Base-by-base conservation (phyloP, 2,329 filamentous ascomycete genomes). In the Graphium sp. region DNA sequence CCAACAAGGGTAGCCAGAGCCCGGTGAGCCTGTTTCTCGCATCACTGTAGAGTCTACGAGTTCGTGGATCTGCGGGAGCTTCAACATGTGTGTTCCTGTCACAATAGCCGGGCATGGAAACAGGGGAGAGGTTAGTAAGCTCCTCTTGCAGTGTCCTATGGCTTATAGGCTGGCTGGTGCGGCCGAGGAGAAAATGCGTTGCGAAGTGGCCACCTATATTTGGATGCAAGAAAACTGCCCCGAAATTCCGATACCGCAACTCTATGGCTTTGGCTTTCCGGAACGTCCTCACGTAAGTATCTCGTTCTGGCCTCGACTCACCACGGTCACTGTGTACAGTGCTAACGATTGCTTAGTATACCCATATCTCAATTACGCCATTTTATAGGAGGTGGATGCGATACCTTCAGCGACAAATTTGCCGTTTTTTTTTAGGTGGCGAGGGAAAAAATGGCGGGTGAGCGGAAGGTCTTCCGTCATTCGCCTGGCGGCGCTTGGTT, bases 181-280 rank as follows among this genome's bases (percentile, higher is more conserved):
- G 2, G 33, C 48, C 11, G 42, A 51, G 24, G 45, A 49, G 31
- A 51, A 51, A 35, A 26, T 50, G 16, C 36, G 44, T 25, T 46
- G 38, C 26, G 45, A 51, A 37, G 43, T 44, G 6, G 46, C 41
- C 34, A 39, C 39, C 16, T 50, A 50, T 31, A 34, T 36, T 7
- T 50, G 44, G 47, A 44, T 52, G 29, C 40, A 48, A 32, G 30
- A 47, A 20, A 13, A 41, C 24, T 50, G 40, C 33, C 32, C 39
- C 18, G 33, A 46, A 26, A 38, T 48, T 21, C 41, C 34, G 9
- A 45, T 48, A 26, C 44, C 42, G 22, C 28, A 31, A 13, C 34
- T 41, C 4, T 35, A 34, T 20, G 39, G 31, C 9, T 42, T 41
- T 22, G 35, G 38, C 26, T 35, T 39, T 16, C 14, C 7, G 11